Evolutionary conservation across 2,329 filamentous ascomycete species (phyloP), one percentile per base, ranked within the genome.

Genomic region (Colletotrichum magnum): DNA sequence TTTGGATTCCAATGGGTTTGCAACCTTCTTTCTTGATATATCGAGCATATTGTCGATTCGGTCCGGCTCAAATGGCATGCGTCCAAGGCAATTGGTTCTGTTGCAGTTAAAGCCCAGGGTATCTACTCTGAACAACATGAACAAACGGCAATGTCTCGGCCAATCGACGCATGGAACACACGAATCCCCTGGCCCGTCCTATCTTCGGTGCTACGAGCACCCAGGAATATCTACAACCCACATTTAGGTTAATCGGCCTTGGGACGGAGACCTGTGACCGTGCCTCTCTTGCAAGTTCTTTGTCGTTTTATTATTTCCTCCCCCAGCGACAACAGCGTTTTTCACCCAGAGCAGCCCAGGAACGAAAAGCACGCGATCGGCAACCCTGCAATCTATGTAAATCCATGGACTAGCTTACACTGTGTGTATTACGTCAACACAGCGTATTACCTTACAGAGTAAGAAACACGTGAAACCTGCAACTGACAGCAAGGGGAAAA

Each of bases 141-240:
- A 36, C 32, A 36, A 36, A 36, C 32, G 32, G 15, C 41, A 43
- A n/a, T n/a, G 41, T 43, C 16, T 43, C 5, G 41, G 41, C 41
- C 41, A 43, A 43, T 43, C 15, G 41, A 43, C 41, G 16, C 16
- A n/a, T n/a, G n/a, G 45, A n/a, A 48, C 18, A 18, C 18, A 48
- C 45, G 41, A 43, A 43, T 43, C 16, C 41, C 41, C 41, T 47
- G 32, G 32, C 54, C 45, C 54, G 36, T 69, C 66, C 41, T 47
- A 64, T 64, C 18, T 64, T 69, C 56, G 66, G 62, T 60, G 62
- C 50, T 60, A 56, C 50, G n/a, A 45, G 36, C 43, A 57, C 51
- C 41, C 32, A 36, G 32, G 32, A 36, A 36, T 10, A 36, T 10
- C 32, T 2, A n/a, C 41, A 15, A n/a, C 5, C 52, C 50, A 32